These are phyloP conservation scores for Raffaelea deltoideospora DNA, from an alignment of 2,329 filamentous ascomycete genomes.

Conservation along the genomic window DNA sequence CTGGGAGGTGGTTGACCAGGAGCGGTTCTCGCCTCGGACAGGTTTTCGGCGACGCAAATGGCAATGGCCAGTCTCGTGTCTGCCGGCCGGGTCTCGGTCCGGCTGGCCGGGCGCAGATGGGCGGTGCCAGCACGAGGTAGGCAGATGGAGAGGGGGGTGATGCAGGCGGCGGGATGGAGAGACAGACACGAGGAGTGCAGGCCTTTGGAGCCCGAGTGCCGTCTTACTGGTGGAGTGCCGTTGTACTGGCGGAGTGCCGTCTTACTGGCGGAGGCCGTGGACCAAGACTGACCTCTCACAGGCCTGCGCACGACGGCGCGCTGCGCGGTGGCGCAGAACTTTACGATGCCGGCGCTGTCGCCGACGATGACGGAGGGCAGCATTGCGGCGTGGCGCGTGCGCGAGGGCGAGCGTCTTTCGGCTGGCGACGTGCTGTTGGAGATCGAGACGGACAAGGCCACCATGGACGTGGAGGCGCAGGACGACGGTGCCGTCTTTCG, in stretches of 20 bases:
- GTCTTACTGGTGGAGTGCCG: no score
- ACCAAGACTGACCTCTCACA: slow-evolving; percentile 16
- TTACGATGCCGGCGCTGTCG: slow-evolving; percentile 81
- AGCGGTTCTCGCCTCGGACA: not conserved
- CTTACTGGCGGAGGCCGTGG: not conserved
- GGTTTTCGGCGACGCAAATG: no score
- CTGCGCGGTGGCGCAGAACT: slow-evolving; percentile 63
- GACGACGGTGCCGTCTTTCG: slow-evolving; percentile 78
- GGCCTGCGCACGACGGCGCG: slow-evolving; percentile 49
- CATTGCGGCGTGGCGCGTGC: slow-evolving; percentile 72
- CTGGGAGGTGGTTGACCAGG: not conserved
- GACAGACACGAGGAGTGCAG: not conserved
- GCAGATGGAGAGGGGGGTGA: not conserved
- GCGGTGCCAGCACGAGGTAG: slow-evolving; percentile 5
- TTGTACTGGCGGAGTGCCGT: no score
- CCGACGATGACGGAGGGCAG: slow-evolving; percentile 92
- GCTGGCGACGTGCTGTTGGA: slow-evolving; percentile 80
- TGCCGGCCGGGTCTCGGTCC: slow-evolving; percentile 9
- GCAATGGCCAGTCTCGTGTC: slow-evolving; percentile 7
- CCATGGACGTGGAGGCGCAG: slow-evolving; percentile 89
- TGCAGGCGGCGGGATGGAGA: not conserved
- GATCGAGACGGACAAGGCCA: slow-evolving; percentile 88
- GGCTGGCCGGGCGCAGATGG: slow-evolving; percentile 11
- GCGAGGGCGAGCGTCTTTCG: slow-evolving; percentile 70
- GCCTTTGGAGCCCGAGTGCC: no score